These are phyloP conservation scores for Vairimorpha ceranae DNA, from an alignment of 371 early-diverging fungal genomes.

Conservation along the genomic window DNA sequence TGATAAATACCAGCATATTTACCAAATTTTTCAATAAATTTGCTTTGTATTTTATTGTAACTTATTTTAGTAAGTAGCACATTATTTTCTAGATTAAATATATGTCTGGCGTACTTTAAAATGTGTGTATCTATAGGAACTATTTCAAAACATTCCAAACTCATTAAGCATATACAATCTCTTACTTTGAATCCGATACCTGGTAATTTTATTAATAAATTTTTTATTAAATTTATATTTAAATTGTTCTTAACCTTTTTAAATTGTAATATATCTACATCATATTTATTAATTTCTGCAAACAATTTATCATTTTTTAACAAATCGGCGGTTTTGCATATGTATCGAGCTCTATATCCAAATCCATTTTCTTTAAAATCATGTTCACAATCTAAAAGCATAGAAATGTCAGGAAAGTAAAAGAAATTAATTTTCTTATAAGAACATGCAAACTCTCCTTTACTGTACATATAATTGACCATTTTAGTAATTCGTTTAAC, in stretches of 20 bases:
- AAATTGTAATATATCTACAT: background rate
- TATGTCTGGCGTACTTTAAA: slow-evolving; percentile 62
- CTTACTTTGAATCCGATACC: slow-evolving; percentile 83
- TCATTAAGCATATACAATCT: slow-evolving; percentile 79
- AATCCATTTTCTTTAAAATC: slow-evolving; percentile 73
- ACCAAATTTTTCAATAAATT: slow-evolving; percentile 44
- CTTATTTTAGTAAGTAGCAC: background rate
- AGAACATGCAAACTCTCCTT: slow-evolving; percentile 17
- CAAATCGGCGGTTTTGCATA: slow-evolving; percentile 66
- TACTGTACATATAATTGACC: slow-evolving; percentile 65
- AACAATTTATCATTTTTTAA: background rate
- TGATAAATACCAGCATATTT: slow-evolving; percentile 56
- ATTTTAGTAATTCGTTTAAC: slow-evolving; percentile 78
- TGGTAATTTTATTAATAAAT: slow-evolving; percentile 27
- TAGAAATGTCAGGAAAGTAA: slow-evolving; percentile 65
- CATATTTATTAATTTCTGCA: background rate
- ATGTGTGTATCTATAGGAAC: slow-evolving; percentile 87
- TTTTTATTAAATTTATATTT: background rate
- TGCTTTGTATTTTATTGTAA: slow-evolving; percentile 41
- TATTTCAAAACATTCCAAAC: slow-evolving; percentile 70
- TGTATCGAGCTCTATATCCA: slow-evolving; percentile 83
- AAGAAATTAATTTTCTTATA: slow-evolving; percentile 30
- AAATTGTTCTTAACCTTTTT: background rate
- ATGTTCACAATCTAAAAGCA: slow-evolving; percentile 62
- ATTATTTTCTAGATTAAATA: slow-evolving; percentile 25